phyloP scores from a whole-genome alignment of 768 basidiomycete genomes.

The Artomyces pyxidatus region DNA sequence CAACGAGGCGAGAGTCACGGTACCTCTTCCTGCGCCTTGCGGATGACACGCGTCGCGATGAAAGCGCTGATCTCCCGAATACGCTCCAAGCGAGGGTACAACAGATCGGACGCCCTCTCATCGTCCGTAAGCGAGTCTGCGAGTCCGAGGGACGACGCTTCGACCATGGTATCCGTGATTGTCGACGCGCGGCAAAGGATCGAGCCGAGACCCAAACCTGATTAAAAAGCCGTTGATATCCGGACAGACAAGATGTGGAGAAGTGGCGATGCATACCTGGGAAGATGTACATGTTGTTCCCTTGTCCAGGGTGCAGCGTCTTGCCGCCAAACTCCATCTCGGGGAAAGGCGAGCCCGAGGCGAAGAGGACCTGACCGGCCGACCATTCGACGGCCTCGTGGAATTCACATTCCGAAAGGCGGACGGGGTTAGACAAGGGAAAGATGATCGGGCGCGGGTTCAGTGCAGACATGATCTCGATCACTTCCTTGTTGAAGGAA shows the following conservation, averaged over 20 bases:
- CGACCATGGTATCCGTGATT: slow-evolving; percentile 85
- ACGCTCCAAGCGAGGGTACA: slow-evolving; percentile 81
- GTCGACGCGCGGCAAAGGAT: slow-evolving; percentile 59
- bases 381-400: slow-evolving; percentile 66
- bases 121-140: slow-evolving; percentile 63
- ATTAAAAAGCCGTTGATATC: not conserved
- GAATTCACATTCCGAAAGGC: slow-evolving; percentile 77
- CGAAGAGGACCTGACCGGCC: slow-evolving; percentile 72
- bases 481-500: slow-evolving; percentile 66
- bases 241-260: not conserved
- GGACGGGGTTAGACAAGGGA: slow-evolving; percentile 84
- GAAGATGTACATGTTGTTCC: slow-evolving; percentile 92
- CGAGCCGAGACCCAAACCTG: slow-evolving; percentile 69
- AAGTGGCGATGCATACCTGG: slow-evolving; percentile 33
- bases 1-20: slow-evolving; percentile 18
- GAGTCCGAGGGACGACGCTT: slow-evolving; percentile 77
- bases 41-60: slow-evolving; percentile 71
- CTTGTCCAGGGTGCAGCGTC: slow-evolving; percentile 72
- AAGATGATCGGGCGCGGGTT: slow-evolving; percentile 87
- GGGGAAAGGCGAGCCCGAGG: slow-evolving; percentile 83
- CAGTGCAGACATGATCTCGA: slow-evolving; percentile 68
- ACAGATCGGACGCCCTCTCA: slow-evolving; percentile 54
- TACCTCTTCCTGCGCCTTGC: slow-evolving; percentile 70
- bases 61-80: slow-evolving; percentile 78
- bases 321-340: slow-evolving; percentile 47